Percentiles rank a stretch among this genome's conserved stretches.
phyloP scores from a whole-genome alignment of 768 basidiomycete genomes.

The Clathrus columnatus region DNA sequence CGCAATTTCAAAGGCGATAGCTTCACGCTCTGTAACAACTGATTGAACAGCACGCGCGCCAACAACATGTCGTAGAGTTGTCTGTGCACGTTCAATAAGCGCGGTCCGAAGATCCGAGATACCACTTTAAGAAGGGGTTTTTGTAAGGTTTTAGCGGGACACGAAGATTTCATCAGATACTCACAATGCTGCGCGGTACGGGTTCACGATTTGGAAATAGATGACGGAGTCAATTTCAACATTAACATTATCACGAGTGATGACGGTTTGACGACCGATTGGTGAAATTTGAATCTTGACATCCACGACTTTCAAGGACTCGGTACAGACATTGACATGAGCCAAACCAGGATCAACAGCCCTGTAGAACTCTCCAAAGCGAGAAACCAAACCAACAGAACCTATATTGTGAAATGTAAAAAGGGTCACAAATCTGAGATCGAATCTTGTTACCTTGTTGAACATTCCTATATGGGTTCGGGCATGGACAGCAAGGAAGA shows the following conservation, averaged over 20 bases:
- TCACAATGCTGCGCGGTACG: conserved; percentile 82
- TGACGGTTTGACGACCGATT: conserved; percentile 81
- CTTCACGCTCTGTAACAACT: conserved; percentile 95
- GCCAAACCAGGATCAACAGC: conserved; percentile 89
- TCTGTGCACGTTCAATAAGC: conserved; percentile 79
- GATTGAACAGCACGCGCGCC: conserved; percentile 92
- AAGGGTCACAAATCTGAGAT: conserved; percentile 17
- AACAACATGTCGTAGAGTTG: conserved; percentile 94
- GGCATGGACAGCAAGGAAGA: conserved; percentile 75
- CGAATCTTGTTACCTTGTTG: conserved; percentile 51
- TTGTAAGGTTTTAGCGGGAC: neutral
- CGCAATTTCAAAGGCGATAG: conserved; percentile 92
- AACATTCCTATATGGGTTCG: conserved; percentile 81
- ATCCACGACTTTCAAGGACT: conserved; percentile 76
- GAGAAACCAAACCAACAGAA: conserved; percentile 81
- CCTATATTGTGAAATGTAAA: conserved; percentile 34
- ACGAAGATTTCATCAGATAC: neutral
- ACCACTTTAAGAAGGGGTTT: conserved; percentile 29
- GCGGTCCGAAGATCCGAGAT: conserved; percentile 85
- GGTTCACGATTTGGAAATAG: conserved; percentile 83
- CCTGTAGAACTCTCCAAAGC: conserved; percentile 96
- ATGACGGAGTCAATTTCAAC: conserved; percentile 92
- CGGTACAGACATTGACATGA: conserved; percentile 91
- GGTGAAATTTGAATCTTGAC: conserved; percentile 93
- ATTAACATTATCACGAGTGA: conserved; percentile 94